Percentiles rank a stretch among this genome's conserved stretches.
These are phyloP conservation scores for Penicillium sp. DNA, from an alignment of 2,329 filamentous ascomycete genomes.

Conservation along the genomic window DNA sequence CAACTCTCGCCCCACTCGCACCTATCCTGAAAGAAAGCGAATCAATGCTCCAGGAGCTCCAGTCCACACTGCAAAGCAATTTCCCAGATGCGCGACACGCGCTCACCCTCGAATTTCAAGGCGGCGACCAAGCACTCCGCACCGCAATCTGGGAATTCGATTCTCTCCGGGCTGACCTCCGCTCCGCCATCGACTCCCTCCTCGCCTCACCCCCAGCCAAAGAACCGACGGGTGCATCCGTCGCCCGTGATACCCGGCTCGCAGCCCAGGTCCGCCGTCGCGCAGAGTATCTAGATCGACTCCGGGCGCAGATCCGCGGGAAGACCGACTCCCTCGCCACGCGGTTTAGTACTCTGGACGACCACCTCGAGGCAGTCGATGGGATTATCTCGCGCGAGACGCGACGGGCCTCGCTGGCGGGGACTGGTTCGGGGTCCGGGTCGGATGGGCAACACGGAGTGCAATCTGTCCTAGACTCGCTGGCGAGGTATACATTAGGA, in stretches of 20 bases:
- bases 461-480: conserved; percentile 18
- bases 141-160: conserved; percentile 40
- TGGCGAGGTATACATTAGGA: conserved; percentile 21
- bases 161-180: conserved; percentile 40
- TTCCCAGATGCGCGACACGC: conserved; percentile 38
- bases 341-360: conserved; percentile 38
- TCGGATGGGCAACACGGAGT: background rate
- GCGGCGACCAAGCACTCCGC: conserved; percentile 37
- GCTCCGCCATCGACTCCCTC: conserved; percentile 40
- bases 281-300: conserved; percentile 38
- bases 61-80: conserved; percentile 30
- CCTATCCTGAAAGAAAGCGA: conserved; percentile 36
- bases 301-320: conserved; percentile 36
- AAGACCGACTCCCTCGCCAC: conserved; percentile 35
- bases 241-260: conserved; percentile 33
- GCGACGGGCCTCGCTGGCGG: conserved; percentile 13
- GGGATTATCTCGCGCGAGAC: conserved; percentile 32
- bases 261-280: conserved; percentile 36
- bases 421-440: background rate
- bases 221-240: conserved; percentile 14
- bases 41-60: conserved; percentile 32
- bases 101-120: conserved; percentile 43
- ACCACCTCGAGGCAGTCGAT: conserved; percentile 40
- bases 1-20: conserved; percentile 30
- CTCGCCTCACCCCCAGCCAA: conserved; percentile 27